Percentiles rank a stretch among this genome's conserved stretches.
Conservation (phyloP, 163 green algal genomes). For the Chlorella variabilis region DNA sequence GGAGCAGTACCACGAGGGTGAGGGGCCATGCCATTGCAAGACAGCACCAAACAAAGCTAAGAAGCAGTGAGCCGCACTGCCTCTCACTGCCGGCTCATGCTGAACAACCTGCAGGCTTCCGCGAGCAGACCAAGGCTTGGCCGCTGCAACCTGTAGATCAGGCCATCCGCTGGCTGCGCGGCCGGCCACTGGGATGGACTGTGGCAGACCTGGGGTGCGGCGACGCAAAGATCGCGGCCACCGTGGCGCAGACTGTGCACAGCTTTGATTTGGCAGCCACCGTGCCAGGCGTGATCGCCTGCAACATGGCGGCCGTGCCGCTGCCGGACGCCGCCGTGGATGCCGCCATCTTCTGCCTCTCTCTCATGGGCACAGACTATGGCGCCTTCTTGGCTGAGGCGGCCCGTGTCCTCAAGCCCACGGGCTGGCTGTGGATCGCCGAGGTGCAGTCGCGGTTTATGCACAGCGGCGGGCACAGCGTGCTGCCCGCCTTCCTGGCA, state of each 20-base stretch:
- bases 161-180: conserved; percentile 77
- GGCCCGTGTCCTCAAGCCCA: conserved; percentile 73
- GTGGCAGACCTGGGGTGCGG: conserved; percentile 98
- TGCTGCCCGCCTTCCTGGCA: conserved; percentile 71
- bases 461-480: conserved; percentile 38
- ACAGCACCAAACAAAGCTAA: too few species aligned
- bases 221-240: conserved; percentile 84
- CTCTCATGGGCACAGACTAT: conserved; percentile 97
- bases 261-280: conserved; percentile 91
- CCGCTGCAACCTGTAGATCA: conserved; percentile 88
- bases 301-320: conserved; percentile 95
- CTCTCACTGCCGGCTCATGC: too few species aligned
- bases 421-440: conserved; percentile 92
- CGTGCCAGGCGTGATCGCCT: conserved; percentile 87
- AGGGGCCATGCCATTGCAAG: neutral
- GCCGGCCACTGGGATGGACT: conserved; percentile 41
- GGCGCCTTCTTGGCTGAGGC: conserved; percentile 87
- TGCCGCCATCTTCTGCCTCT: conserved; percentile 91
- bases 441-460: conserved; percentile 84
- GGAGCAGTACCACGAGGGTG: conserved; percentile 82
- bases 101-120: conserved; percentile 76
- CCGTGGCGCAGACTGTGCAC: conserved; percentile 79
- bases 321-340: conserved; percentile 70
- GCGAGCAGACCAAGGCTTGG: conserved; percentile 88
- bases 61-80: too few species aligned